phyloP scores from a whole-genome alignment of 306 rosid genomes.

The Fagus crenata region DNA sequence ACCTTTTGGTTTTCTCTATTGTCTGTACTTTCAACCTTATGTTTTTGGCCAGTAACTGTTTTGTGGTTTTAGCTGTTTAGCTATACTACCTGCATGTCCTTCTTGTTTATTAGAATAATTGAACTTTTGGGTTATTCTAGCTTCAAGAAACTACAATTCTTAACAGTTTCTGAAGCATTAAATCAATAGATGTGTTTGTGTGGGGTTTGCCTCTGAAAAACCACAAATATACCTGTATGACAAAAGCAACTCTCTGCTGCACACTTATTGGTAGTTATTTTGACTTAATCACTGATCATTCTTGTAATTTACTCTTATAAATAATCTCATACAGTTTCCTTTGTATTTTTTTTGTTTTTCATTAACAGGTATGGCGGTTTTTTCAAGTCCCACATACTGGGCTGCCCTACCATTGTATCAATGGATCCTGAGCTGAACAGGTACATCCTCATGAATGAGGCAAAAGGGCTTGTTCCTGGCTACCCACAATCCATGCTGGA shows the following conservation, averaged over 20 bases:
- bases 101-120: slow-evolving; percentile 10
- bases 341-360: slow-evolving; percentile 14
- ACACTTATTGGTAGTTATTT: slow-evolving; percentile 25
- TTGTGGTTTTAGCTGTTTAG: slow-evolving; percentile 14
- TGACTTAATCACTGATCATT: slow-evolving; percentile 35
- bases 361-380: slow-evolving; percentile 82
- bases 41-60: slow-evolving; percentile 15
- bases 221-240: slow-evolving; percentile 16
- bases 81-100: slow-evolving; percentile 31
- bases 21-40: slow-evolving; percentile 18
- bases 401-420: slow-evolving; percentile 93
- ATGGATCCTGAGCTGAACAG: slow-evolving; percentile 94
- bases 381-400: slow-evolving; percentile 94
- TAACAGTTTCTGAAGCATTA: slow-evolving; percentile 3
- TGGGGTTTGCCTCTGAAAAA: slow-evolving; percentile 9
- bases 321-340: slow-evolving; percentile 30
- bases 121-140: slow-evolving; percentile 9
- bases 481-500: slow-evolving; percentile 96
- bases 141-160: slow-evolving; percentile 12
- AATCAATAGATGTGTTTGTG: neutral
- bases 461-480: slow-evolving; percentile 95
- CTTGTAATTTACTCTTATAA: slow-evolving; percentile 34
- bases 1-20: slow-evolving; percentile 12
- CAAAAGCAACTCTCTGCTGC: slow-evolving; percentile 21
- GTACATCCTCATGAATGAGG: slow-evolving; percentile 86